Evolutionary conservation across 2,329 filamentous ascomycete genomes (phyloP).

Genomic region (Penicillium palitans): DNA sequence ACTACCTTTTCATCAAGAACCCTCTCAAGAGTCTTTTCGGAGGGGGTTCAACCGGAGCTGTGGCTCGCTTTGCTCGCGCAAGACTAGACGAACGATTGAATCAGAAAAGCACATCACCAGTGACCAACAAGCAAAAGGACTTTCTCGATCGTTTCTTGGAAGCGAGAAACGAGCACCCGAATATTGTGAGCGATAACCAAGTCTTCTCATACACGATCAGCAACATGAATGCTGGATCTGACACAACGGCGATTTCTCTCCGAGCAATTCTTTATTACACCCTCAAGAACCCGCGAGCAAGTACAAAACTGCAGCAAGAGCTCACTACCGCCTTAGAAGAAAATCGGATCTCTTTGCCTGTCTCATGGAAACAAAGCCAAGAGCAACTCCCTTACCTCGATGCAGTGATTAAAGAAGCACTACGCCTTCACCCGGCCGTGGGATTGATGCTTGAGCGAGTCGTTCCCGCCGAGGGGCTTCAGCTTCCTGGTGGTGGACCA

Average conservation of each 20-base stretch:
- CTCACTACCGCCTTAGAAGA: conserved; percentile 41
- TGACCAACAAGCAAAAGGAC: conserved; percentile 16
- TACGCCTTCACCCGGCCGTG: conserved; percentile 29
- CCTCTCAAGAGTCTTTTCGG: conserved; percentile 24
- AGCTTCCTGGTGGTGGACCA: conserved; percentile 22
- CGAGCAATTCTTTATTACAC: conserved; percentile 36
- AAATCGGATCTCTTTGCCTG: conserved; percentile 16
- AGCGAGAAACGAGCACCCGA: conserved; percentile 24
- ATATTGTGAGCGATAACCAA: conserved; percentile 28
- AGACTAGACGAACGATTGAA: conserved; percentile 24
- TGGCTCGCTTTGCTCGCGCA: conserved; percentile 26
- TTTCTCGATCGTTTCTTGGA: conserved; percentile 36
- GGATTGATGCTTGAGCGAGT: conserved; percentile 27
- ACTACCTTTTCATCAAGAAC: conserved; percentile 38
- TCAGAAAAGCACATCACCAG: neutral
- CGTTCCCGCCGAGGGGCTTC: conserved; percentile 25
- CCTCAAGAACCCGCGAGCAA: conserved; percentile 25
- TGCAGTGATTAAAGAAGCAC: conserved; percentile 31
- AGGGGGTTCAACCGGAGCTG: conserved; percentile 22
- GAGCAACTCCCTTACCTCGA: conserved; percentile 31
- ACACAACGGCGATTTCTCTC: conserved; percentile 38
- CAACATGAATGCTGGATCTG: conserved; percentile 38
- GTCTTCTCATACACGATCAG: conserved; percentile 31
- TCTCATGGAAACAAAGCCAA: conserved; percentile 30
- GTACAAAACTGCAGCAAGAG: conserved; percentile 50